phyloP scores from a whole-genome alignment of 108 stramenopile species.

The Bacterosira constricta region DNA sequence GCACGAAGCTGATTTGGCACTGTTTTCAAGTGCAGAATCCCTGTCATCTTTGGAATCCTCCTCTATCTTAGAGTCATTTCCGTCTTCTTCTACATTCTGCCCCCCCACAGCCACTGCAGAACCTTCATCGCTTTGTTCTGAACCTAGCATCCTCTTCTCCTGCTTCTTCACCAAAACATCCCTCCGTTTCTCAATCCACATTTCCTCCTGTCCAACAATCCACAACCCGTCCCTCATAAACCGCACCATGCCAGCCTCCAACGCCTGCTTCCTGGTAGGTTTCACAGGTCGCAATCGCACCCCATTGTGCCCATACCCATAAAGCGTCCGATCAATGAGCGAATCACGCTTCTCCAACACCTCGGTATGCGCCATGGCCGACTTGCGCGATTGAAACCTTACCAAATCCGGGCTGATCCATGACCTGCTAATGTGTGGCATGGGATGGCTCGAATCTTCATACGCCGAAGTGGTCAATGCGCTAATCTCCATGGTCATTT shows the following conservation, averaged over 20 bases:
- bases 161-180: slow-evolving; percentile 26
- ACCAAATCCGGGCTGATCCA: slow-evolving; percentile 76
- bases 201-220: slow-evolving; percentile 88
- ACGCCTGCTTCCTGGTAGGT: slow-evolving; percentile 57
- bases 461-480: slow-evolving; percentile 31
- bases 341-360: slow-evolving; percentile 55
- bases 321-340: slow-evolving; percentile 66
- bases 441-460: slow-evolving; percentile 39
- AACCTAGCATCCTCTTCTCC: slow-evolving; percentile 12
- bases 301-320: slow-evolving; percentile 67
- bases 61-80: too few species aligned
- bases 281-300: slow-evolving; percentile 60
- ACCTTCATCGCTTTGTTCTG: background rate
- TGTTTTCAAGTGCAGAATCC: too few species aligned
- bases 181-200: slow-evolving; percentile 70
- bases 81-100: background rate
- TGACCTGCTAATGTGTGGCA: slow-evolving; percentile 27
- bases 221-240: slow-evolving; percentile 89
- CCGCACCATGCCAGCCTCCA: slow-evolving; percentile 74
- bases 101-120: background rate
- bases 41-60: background rate
- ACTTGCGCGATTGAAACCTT: slow-evolving; percentile 66
- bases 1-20: too few species aligned
- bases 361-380: slow-evolving; percentile 68
- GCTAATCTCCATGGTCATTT: slow-evolving; percentile 36